Percentiles rank a stretch among this genome's conserved stretches.
Evolutionary conservation across 2,329 filamentous ascomycete species (phyloP).

Genomic region (Lecanoromycetidae sp.): DNA sequence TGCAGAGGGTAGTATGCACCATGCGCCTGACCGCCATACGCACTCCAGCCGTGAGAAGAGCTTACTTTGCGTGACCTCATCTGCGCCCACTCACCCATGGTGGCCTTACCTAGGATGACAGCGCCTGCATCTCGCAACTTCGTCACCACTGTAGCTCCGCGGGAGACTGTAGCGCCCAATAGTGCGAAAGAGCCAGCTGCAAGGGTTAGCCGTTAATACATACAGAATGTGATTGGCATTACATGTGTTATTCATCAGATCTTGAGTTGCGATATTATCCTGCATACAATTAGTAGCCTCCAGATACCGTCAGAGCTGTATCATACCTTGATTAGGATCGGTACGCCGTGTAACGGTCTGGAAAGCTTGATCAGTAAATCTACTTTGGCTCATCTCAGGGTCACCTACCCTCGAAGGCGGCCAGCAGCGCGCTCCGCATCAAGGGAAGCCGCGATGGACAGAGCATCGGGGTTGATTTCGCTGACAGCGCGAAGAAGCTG

Average conservation of each 20-base stretch:
- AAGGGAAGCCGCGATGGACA: constrained; percentile 11
- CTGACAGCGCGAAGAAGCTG: constrained; percentile 22
- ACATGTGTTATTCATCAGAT: constrained; percentile 12
- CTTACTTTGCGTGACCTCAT: constrained; percentile 11
- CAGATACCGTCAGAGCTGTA: neutral
- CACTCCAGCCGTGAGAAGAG: constrained; percentile 17
- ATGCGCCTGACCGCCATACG: constrained; percentile 13
- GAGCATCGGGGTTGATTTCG: constrained; percentile 21
- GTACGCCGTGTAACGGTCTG: constrained; percentile 21
- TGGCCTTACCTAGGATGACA: constrained; percentile 17
- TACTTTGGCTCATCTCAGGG: neutral
- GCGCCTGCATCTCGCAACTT: constrained; percentile 13
- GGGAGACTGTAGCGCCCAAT: constrained; percentile 9
- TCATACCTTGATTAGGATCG: constrained; percentile 20
- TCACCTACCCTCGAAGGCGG: constrained; percentile 14
- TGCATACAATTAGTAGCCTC: neutral
- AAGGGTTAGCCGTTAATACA: constrained; percentile 8
- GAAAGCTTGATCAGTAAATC: neutral
- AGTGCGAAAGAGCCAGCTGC: constrained; percentile 17
- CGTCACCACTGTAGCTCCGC: constrained; percentile 10
- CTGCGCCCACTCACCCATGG: constrained; percentile 18
- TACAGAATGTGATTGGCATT: neutral
- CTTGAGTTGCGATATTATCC: constrained; percentile 16
- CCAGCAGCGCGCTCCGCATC: constrained; percentile 15
- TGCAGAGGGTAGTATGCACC: constrained; percentile 15